These are phyloP conservation scores for Phytophthora litchii DNA, from an alignment of 352 stramenopile species.

Conservation along the genomic window DNA sequence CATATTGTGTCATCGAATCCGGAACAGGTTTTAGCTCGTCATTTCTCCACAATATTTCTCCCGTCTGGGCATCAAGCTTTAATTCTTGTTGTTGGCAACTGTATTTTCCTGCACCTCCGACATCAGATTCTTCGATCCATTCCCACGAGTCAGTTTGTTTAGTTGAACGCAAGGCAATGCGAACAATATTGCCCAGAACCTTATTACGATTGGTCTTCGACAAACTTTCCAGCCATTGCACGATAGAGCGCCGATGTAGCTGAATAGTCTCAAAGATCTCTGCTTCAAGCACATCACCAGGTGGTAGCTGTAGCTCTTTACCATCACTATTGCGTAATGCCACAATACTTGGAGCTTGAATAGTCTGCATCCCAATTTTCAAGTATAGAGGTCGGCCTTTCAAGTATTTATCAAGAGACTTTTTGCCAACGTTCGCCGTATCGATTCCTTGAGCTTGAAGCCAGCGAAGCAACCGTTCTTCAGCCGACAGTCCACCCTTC, in stretches of 20 bases:
- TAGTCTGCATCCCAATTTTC: conserved; percentile 88
- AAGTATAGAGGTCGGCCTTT: conserved; percentile 86
- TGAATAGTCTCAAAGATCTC: conserved; percentile 89
- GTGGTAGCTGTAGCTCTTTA: conserved; percentile 73
- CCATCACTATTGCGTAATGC: conserved; percentile 53
- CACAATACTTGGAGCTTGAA: conserved; percentile 87
- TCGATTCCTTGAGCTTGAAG: conserved; percentile 91
- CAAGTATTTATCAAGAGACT: conserved; percentile 87
- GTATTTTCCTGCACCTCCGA: conserved; percentile 70
- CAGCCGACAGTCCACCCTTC: conserved; percentile 56
- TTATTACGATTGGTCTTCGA: conserved; percentile 34
- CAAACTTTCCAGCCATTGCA: conserved; percentile 66
- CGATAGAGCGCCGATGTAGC: conserved; percentile 74
- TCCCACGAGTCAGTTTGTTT: conserved; percentile 65
- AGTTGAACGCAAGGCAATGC: conserved; percentile 68
- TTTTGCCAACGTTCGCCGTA: conserved; percentile 81
- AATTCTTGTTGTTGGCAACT: conserved; percentile 77
- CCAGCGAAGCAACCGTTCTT: conserved; percentile 86
- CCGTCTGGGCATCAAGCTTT: conserved; percentile 87
- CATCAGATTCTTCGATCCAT: conserved; percentile 62
- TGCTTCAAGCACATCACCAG: conserved; percentile 84
- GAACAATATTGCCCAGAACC: conserved; percentile 73
- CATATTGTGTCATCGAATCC: conserved; percentile 91
- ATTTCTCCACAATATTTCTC: conserved; percentile 91
- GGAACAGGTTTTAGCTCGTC: conserved; percentile 91